Evolutionary conservation across 805 yeast species (phyloP).

Genomic region (Hanseniaspora valbyensis): DNA sequence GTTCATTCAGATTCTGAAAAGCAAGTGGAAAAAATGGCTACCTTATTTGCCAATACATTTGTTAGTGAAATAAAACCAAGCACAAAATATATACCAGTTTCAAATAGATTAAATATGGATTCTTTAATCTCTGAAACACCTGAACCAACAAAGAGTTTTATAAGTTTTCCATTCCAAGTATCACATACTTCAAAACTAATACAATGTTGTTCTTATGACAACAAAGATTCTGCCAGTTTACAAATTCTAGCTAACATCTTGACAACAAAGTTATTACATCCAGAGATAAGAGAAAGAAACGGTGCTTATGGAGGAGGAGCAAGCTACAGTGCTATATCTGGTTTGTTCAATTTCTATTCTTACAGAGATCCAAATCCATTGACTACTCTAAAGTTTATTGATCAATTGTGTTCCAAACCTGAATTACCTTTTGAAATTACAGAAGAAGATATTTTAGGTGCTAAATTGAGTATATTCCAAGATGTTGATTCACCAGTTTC

Average conservation of each 20-base stretch:
- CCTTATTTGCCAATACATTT: neutral
- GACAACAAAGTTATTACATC: slow-evolving; percentile 74
- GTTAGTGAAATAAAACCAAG: slow-evolving; percentile 16
- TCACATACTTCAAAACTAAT: slow-evolving; percentile 64
- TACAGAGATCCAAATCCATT: slow-evolving; percentile 88
- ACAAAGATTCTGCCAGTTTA: slow-evolving; percentile 71
- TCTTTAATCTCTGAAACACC: slow-evolving; percentile 17
- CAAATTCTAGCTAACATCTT: slow-evolving; percentile 71
- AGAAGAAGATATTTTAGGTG: slow-evolving; percentile 65
- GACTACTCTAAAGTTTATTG: slow-evolving; percentile 53
- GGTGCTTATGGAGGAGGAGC: slow-evolving; percentile 99
- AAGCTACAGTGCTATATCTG: slow-evolving; percentile 67
- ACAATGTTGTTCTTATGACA: slow-evolving; percentile 53
- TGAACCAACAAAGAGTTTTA: slow-evolving; percentile 32
- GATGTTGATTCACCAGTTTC: slow-evolving; percentile 81
- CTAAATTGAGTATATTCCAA: slow-evolving; percentile 85
- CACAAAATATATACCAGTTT: neutral
- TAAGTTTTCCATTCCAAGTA: slow-evolving; percentile 78
- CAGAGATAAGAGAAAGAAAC: slow-evolving; percentile 85
- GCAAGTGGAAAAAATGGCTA: slow-evolving; percentile 21
- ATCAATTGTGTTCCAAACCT: slow-evolving; percentile 37
- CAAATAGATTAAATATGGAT: neutral
- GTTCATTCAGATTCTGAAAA: slow-evolving; percentile 46
- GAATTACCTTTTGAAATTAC: slow-evolving; percentile 35
- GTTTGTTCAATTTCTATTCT: slow-evolving; percentile 70